Evolutionary conservation across 1,139 yeast species (phyloP).

Genomic region (Saccharomyces uvarum): DNA sequence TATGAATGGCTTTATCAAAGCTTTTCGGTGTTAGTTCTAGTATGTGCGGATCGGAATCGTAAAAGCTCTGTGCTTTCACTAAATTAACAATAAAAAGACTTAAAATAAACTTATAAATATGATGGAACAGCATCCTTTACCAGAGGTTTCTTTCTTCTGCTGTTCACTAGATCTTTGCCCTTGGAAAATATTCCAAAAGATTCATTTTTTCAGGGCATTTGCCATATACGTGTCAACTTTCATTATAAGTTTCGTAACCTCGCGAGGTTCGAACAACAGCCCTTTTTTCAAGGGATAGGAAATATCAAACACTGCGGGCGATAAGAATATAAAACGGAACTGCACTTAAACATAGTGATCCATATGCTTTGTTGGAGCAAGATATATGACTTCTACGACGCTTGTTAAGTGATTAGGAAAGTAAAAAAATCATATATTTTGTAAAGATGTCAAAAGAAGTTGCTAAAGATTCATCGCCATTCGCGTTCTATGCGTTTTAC

Average conservation of each 20-base stretch:
- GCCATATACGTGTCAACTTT: not conserved
- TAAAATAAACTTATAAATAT: not conserved
- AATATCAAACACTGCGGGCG: not conserved
- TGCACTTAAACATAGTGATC: too few species aligned
- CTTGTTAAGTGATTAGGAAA: too few species aligned
- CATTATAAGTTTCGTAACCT: not conserved
- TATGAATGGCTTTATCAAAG: constrained; percentile 58
- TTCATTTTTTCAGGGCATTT: not conserved
- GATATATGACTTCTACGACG: too few species aligned
- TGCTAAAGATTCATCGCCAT: constrained; percentile 20
- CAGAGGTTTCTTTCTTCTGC: not conserved
- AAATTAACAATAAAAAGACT: not conserved
- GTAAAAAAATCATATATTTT: not conserved
- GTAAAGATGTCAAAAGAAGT: not conserved
- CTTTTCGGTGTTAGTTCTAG: constrained; percentile 49
- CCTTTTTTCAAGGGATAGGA: not conserved
- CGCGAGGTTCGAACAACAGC: not conserved
- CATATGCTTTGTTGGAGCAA: too few species aligned
- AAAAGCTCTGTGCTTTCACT: constrained; percentile 32
- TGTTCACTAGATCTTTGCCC: not conserved
- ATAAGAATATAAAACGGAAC: not conserved
- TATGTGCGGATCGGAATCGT: constrained; percentile 42
- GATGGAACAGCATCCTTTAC: not conserved
- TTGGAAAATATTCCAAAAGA: not conserved
- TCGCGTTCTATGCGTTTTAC: constrained; percentile 31